These are phyloP conservation scores for Pistacia integerrima DNA, from an alignment of 345 rosid genomes.

Conservation along the genomic window DNA sequence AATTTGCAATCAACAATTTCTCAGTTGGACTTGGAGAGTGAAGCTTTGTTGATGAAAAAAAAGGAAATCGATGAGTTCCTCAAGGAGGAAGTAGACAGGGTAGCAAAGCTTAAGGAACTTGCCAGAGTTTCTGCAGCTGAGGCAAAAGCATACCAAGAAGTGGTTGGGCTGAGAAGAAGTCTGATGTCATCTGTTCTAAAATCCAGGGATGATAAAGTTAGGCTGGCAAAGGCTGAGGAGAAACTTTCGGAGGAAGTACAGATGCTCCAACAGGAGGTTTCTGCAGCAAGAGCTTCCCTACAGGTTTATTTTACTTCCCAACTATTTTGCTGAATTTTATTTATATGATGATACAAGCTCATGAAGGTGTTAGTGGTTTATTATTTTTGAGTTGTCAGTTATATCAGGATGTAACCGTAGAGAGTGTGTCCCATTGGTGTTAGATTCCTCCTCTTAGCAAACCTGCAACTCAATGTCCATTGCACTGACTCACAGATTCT, in stretches of 20 bases:
- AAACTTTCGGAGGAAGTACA: slow-evolving; percentile 77
- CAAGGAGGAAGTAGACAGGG: slow-evolving; percentile 56
- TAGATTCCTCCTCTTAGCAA: background rate
- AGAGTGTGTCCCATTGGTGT: background rate
- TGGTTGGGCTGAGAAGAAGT: slow-evolving; percentile 54
- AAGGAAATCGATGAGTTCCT: slow-evolving; percentile 51
- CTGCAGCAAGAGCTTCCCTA: slow-evolving; percentile 59
- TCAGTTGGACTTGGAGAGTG: slow-evolving; percentile 45
- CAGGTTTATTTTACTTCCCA: slow-evolving; percentile 49
- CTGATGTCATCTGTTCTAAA: slow-evolving; percentile 56
- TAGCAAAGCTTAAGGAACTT: slow-evolving; percentile 63
- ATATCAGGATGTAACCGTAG: background rate
- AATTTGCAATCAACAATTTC: slow-evolving; percentile 51
- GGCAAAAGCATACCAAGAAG: slow-evolving; percentile 58
- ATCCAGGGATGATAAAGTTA: slow-evolving; percentile 62
- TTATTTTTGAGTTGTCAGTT: background rate
- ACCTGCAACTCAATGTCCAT: background rate
- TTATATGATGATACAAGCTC: slow-evolving; percentile 5
- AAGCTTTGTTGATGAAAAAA: slow-evolving; percentile 52
- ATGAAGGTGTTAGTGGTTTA: background rate
- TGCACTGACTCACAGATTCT: background rate
- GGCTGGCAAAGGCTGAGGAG: slow-evolving; percentile 65
- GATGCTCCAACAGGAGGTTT: slow-evolving; percentile 63
- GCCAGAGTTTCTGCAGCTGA: slow-evolving; percentile 60
- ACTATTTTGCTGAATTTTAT: background rate